Conservation (phyloP, 2,329 filamentous ascomycete species). For the Claviceps maximensis region DNA sequence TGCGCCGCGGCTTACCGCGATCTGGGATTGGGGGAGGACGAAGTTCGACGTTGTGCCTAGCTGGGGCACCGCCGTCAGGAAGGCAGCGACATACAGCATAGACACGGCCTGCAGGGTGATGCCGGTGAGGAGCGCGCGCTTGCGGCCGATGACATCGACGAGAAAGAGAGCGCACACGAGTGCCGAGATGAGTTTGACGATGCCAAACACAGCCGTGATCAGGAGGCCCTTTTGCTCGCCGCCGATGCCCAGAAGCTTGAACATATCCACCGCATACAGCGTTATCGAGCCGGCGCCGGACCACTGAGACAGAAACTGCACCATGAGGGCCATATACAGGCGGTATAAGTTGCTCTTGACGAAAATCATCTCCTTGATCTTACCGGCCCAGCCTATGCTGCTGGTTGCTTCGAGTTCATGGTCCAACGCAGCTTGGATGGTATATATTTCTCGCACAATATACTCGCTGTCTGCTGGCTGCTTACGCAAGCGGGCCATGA, state of each 20-base stretch:
- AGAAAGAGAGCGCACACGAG: slow-evolving; percentile 63
- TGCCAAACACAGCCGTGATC: slow-evolving; percentile 62
- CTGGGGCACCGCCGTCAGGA: slow-evolving; percentile 48
- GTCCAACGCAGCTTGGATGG: slow-evolving; percentile 52
- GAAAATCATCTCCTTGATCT: slow-evolving; percentile 55
- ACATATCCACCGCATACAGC: slow-evolving; percentile 62
- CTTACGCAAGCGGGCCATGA: slow-evolving; percentile 44
- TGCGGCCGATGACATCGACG: slow-evolving; percentile 66
- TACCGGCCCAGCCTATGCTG: slow-evolving; percentile 49
- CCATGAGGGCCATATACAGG: slow-evolving; percentile 52
- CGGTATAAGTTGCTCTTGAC: slow-evolving; percentile 59
- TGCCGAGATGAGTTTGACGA: slow-evolving; percentile 57
- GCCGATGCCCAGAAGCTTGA: slow-evolving; percentile 55
- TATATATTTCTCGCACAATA: slow-evolving; percentile 45
- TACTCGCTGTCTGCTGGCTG: slow-evolving; percentile 48
- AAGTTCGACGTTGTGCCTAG: slow-evolving; percentile 37
- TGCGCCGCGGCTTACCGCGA: slow-evolving; percentile 49
- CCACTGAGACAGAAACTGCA: slow-evolving; percentile 64
- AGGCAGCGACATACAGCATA: slow-evolving; percentile 50
- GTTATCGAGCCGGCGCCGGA: slow-evolving; percentile 62
- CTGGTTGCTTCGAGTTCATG: slow-evolving; percentile 59
- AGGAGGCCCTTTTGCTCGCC: slow-evolving; percentile 57
- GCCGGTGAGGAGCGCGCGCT: slow-evolving; percentile 48
- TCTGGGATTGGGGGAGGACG: slow-evolving; percentile 32
- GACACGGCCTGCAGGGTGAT: slow-evolving; percentile 46